A percentile compares a stretch with the other conserved stretches of the same genome.
These are phyloP conservation scores for Saccharomycopsis sp. DNA, from an alignment of 805 yeast genomes.

Conservation along the genomic window DNA sequence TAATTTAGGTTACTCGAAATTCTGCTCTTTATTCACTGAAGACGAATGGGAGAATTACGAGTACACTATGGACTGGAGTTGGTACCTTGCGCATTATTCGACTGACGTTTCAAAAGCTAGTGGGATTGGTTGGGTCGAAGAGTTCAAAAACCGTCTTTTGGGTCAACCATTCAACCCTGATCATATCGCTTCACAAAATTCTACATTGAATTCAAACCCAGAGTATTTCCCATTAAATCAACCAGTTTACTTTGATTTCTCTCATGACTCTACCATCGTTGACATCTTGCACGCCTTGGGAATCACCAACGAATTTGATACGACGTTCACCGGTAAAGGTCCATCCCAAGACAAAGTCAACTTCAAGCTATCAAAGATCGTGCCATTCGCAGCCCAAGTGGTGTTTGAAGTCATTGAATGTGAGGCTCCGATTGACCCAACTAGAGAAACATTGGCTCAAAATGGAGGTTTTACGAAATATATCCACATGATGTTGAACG, in stretches of 20 bases:
- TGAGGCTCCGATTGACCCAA: slow-evolving; percentile 5
- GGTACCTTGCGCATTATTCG: slow-evolving; percentile 51
- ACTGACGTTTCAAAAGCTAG: slow-evolving; percentile 52
- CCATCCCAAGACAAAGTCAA: neutral
- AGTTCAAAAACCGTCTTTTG: slow-evolving; percentile 33
- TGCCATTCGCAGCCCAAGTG: slow-evolving; percentile 21
- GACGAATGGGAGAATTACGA: slow-evolving; percentile 59
- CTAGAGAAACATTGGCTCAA: slow-evolving; percentile 6
- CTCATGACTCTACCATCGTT: slow-evolving; percentile 69
- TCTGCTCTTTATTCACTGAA: slow-evolving; percentile 61
- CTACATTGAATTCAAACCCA: slow-evolving; percentile 28
- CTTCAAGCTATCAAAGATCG: slow-evolving; percentile 9
- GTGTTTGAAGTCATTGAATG: slow-evolving; percentile 21
- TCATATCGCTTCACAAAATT: slow-evolving; percentile 41
- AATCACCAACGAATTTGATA: slow-evolving; percentile 25
- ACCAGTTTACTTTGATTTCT: slow-evolving; percentile 58
- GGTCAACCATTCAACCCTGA: slow-evolving; percentile 44
- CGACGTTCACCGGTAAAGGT: slow-evolving; percentile 10
- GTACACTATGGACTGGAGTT: slow-evolving; percentile 51
- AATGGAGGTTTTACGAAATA: slow-evolving; percentile 11
- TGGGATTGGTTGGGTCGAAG: slow-evolving; percentile 51
- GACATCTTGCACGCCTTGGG: slow-evolving; percentile 60
- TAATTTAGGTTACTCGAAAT: slow-evolving; percentile 58
- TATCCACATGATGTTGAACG: slow-evolving; percentile 22
- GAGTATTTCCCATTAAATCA: slow-evolving; percentile 34